Percentiles rank a stretch among this genome's conserved stretches.
Conservation (phyloP, 2,329 filamentous ascomycete genomes). For the Phymatotrichopsis omnivora region DNA sequence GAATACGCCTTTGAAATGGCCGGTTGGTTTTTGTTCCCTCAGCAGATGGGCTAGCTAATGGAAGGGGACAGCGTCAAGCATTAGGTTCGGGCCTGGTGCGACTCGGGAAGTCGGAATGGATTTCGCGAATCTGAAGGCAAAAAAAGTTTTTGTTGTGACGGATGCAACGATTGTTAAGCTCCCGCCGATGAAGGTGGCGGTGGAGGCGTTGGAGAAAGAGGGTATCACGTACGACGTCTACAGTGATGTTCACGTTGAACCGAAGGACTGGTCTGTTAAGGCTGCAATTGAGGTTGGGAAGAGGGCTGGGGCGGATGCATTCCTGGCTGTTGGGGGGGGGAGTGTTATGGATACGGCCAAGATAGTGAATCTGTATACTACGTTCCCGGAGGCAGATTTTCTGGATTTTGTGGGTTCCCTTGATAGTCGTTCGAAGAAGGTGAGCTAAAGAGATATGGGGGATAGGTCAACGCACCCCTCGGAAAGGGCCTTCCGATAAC, state of each 20-base stretch:
- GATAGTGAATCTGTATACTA: conserved; percentile 92
- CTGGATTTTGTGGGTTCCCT: conserved; percentile 61
- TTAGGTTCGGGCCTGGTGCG: conserved; percentile 84
- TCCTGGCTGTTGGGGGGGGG: conserved; percentile 83
- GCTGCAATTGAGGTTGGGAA: conserved; percentile 70
- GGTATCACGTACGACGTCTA: conserved; percentile 74
- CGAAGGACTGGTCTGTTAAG: conserved; percentile 85
- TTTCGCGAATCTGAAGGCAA: conserved; percentile 78
- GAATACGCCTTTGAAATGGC: conserved; percentile 99
- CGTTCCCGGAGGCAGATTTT: conserved; percentile 85
- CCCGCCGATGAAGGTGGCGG: conserved; percentile 79
- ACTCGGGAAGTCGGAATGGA: conserved; percentile 98
- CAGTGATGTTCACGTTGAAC: conserved; percentile 72
- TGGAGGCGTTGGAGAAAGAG: conserved; percentile 67
- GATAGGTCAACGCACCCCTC: conserved; percentile 67
- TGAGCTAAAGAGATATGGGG: background rate
- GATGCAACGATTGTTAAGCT: conserved; percentile 72
- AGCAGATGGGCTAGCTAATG: background rate
- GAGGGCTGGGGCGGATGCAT: conserved; percentile 59
- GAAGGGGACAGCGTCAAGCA: conserved; percentile 53
- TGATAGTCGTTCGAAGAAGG: background rate
- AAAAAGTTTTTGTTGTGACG: conserved; percentile 84
- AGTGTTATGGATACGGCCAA: conserved; percentile 98
- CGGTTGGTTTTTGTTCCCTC: conserved; percentile 33
- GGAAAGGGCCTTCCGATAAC: conserved; percentile 72